Evolutionary conservation across 768 basidiomycete genomes (phyloP).

Genomic region (Suillus sp.): DNA sequence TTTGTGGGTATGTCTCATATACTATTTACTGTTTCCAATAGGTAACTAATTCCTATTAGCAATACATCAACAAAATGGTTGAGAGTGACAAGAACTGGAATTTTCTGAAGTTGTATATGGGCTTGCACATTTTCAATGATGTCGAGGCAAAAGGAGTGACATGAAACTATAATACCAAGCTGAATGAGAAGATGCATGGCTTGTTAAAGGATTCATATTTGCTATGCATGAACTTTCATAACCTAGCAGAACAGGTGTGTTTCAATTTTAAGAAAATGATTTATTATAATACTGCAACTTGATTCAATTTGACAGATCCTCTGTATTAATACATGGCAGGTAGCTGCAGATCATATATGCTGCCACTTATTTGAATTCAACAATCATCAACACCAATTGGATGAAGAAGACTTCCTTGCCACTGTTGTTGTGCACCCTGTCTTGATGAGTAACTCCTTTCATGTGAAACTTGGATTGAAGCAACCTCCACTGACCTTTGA

Average conservation of each 20-base stretch:
- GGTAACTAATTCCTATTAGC: background rate
- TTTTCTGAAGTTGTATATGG: background rate
- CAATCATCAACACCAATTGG: background rate
- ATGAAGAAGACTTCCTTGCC: background rate
- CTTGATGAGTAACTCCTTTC: background rate
- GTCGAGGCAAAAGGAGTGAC: background rate
- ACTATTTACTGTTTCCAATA: background rate
- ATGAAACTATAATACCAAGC: background rate
- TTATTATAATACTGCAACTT: background rate
- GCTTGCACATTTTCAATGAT: background rate
- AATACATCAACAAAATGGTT: too few relatives aligned
- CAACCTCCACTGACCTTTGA: background rate
- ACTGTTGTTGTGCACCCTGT: background rate
- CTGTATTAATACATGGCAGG: background rate
- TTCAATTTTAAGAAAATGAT: background rate
- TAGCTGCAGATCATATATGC: background rate
- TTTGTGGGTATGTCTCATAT: background rate
- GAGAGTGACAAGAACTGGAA: background rate
- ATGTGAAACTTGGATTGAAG: background rate
- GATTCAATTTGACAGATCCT: background rate
- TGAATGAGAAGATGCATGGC: background rate
- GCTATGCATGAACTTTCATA: background rate
- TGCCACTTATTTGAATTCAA: background rate
- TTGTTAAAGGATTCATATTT: background rate
- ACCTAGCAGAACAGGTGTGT: background rate